phyloP scores from a whole-genome alignment of 805 yeast species.

The Kuraishia hungarica region DNA sequence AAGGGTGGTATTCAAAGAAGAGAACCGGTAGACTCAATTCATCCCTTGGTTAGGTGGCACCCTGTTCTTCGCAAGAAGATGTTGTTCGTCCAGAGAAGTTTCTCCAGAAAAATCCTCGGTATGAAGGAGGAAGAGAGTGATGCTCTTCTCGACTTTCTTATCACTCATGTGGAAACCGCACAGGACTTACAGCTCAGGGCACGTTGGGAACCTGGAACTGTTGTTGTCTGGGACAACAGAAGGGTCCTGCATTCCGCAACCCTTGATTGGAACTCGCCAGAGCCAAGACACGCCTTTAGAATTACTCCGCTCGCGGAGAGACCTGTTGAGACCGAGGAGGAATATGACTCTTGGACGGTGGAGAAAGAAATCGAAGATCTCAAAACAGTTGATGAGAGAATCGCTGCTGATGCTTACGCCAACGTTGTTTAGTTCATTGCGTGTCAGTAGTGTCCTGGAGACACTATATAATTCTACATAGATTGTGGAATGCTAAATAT shows the following conservation, averaged over 20 bases:
- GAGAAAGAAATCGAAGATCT: constrained; percentile 13
- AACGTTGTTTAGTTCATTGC: neutral
- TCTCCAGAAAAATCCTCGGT: constrained; percentile 61
- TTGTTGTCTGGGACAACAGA: constrained; percentile 77
- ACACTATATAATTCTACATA: no score
- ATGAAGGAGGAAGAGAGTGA: constrained; percentile 67
- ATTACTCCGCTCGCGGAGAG: constrained; percentile 6
- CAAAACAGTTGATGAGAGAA: neutral
- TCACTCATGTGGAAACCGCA: constrained; percentile 38
- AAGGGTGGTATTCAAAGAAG: constrained; percentile 63
- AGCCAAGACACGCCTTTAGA: constrained; percentile 30
- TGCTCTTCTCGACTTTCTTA: constrained; percentile 47
- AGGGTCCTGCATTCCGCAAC: constrained; percentile 61
- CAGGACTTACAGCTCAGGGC: constrained; percentile 65
- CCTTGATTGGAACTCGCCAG: constrained; percentile 62
- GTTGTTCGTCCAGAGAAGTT: constrained; percentile 48
- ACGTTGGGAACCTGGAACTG: constrained; percentile 60
- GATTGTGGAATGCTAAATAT: no score
- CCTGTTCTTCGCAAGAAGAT: constrained; percentile 62
- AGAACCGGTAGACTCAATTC: constrained; percentile 50
- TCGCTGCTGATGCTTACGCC: constrained; percentile 1
- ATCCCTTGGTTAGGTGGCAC: constrained; percentile 65
- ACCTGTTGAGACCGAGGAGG: constrained; percentile 4
- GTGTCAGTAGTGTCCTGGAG: no score
- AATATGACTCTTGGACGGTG: constrained; percentile 10